These are phyloP conservation scores for Penicillium vulpinum DNA, from an alignment of 2,329 filamentous ascomycete genomes.

Conservation along the genomic window DNA sequence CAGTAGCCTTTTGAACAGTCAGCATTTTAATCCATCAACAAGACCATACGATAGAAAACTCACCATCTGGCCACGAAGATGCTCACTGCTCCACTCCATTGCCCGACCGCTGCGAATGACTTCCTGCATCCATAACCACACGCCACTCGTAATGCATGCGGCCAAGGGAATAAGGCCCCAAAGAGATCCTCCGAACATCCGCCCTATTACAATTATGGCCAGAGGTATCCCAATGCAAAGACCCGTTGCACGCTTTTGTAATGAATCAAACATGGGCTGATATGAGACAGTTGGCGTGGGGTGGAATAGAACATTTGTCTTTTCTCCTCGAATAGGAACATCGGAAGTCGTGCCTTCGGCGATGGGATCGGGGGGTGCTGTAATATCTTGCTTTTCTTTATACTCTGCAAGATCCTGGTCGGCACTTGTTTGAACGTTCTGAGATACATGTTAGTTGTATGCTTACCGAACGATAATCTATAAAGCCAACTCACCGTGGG, in stretches of 20 bases:
- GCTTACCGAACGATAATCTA: neutral
- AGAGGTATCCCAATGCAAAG: slow-evolving; percentile 71
- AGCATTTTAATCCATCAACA: neutral
- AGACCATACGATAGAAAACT: slow-evolving; percentile 19
- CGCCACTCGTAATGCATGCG: slow-evolving; percentile 69
- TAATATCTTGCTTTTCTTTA: slow-evolving; percentile 80
- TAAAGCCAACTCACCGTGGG: slow-evolving; percentile 53
- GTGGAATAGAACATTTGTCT: slow-evolving; percentile 94
- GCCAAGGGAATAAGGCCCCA: slow-evolving; percentile 74
- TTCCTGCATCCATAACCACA: slow-evolving; percentile 89
- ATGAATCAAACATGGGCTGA: slow-evolving; percentile 81
- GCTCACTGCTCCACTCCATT: slow-evolving; percentile 84
- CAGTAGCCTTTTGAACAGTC: slow-evolving; percentile 60
- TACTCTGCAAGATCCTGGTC: slow-evolving; percentile 77
- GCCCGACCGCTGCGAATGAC: slow-evolving; percentile 78
- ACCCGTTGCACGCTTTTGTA: slow-evolving; percentile 69
- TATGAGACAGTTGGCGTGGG: slow-evolving; percentile 88
- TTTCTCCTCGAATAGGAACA: slow-evolving; percentile 92
- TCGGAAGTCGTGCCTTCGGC: slow-evolving; percentile 81
- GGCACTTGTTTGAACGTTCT: slow-evolving; percentile 68
- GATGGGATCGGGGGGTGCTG: slow-evolving; percentile 84
- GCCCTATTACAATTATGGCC: slow-evolving; percentile 73
- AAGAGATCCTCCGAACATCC: slow-evolving; percentile 74
- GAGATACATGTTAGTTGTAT: slow-evolving; percentile 4
- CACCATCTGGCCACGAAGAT: slow-evolving; percentile 76